Conservation (phyloP, 306 rosid species). For the Cicer bijugum region DNA sequence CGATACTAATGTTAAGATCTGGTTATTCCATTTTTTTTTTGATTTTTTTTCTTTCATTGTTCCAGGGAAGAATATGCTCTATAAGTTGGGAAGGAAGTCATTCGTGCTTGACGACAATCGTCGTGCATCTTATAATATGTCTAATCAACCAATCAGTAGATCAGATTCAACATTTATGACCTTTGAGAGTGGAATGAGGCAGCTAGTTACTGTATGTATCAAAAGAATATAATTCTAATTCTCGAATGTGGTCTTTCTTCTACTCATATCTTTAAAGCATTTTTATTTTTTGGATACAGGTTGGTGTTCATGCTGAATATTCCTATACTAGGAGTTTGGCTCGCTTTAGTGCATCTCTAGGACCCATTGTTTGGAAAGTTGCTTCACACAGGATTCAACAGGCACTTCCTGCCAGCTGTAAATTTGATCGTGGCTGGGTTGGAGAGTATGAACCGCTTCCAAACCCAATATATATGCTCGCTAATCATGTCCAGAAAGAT, state of each 20-base stretch:
- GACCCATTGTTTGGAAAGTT: slow-evolving; percentile 89
- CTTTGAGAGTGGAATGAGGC: slow-evolving; percentile 83
- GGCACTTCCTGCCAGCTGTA: slow-evolving; percentile 77
- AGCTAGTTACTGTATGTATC: slow-evolving; percentile 84
- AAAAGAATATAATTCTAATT: slow-evolving; percentile 33
- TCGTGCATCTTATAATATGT: slow-evolving; percentile 71
- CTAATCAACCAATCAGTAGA: slow-evolving; percentile 58
- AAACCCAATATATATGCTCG: slow-evolving; percentile 69
- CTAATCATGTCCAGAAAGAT: slow-evolving; percentile 55
- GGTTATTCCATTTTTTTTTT: slow-evolving; percentile 43
- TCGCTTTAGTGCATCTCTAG: slow-evolving; percentile 88
- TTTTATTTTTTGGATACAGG: slow-evolving; percentile 53
- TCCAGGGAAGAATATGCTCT: slow-evolving; percentile 68
- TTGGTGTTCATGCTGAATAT: slow-evolving; percentile 94
- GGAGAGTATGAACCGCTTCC: slow-evolving; percentile 97
- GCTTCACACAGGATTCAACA: slow-evolving; percentile 90
- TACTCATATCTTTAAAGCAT: slow-evolving; percentile 25
- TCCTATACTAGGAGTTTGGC: slow-evolving; percentile 96
- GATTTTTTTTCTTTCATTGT: slow-evolving; percentile 43
- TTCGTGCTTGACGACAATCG: slow-evolving; percentile 70
- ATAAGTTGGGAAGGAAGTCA: slow-evolving; percentile 81
- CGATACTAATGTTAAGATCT: slow-evolving; percentile 8
- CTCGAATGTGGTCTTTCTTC: slow-evolving; percentile 36
- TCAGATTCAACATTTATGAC: slow-evolving; percentile 80
- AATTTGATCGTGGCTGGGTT: slow-evolving; percentile 97